Percentiles rank a stretch among this genome's conserved stretches.
Evolutionary conservation across 306 rosid species (phyloP).

Genomic region (Abrus precatorius): DNA sequence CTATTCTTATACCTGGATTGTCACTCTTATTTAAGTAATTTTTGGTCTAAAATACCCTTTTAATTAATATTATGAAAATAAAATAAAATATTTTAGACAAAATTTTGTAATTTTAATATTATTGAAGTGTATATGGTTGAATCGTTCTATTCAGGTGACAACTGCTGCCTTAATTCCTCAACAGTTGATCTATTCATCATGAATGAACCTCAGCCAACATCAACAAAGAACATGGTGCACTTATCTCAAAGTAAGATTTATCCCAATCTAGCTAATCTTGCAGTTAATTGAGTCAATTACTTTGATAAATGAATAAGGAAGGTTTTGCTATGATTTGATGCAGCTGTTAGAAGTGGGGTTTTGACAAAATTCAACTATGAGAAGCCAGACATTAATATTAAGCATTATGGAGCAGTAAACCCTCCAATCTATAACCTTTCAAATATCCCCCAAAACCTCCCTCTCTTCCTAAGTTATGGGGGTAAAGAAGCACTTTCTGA

Average conservation of each 20-base stretch:
- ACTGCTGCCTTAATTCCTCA: conserved; percentile 90
- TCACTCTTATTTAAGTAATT: too few relatives aligned
- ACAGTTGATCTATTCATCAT: conserved; percentile 67
- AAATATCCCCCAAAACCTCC: conserved; percentile 77
- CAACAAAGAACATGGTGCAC: conserved; percentile 85
- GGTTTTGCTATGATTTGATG: conserved; percentile 42
- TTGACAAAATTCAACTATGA: conserved; percentile 72
- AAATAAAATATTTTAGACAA: neutral
- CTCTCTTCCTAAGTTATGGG: conserved; percentile 87
- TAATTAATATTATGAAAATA: neutral
- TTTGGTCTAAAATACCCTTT: too few relatives aligned
- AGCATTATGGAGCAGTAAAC: conserved; percentile 65
- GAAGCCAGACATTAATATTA: conserved; percentile 53
- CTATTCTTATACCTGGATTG: too few relatives aligned
- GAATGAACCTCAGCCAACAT: conserved; percentile 85
- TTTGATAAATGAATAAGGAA: neutral
- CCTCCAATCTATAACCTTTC: conserved; percentile 89
- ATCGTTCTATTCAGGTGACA: conserved; percentile 60
- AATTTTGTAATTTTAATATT: neutral
- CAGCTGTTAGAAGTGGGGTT: conserved; percentile 72
- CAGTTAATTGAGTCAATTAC: neutral
- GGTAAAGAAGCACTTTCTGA: conserved; percentile 86
- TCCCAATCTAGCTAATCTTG: neutral
- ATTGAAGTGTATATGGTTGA: neutral
- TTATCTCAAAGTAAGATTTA: conserved; percentile 79